Percentiles rank a stretch among this genome's conserved stretches.
phyloP scores from a whole-genome alignment of 495 filamentous ascomycete genomes.

The Aspergillus homomorphus region DNA sequence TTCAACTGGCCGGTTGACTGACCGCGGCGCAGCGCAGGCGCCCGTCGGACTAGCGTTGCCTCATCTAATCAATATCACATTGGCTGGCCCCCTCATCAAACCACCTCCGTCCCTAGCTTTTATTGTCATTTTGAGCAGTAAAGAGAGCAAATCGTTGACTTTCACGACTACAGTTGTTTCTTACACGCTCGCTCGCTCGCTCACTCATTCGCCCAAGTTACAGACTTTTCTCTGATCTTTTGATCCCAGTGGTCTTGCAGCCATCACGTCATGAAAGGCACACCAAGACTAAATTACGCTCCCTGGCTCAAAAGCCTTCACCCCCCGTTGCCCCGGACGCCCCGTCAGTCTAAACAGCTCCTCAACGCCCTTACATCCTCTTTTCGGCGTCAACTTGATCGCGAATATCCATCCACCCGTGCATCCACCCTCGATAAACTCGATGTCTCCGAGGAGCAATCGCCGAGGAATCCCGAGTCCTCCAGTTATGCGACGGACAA shows the following conservation, averaged over 20 bases:
- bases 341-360: slow-evolving; percentile 63
- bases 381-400: slow-evolving; percentile 72
- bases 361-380: slow-evolving; percentile 68
- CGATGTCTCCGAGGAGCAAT: slow-evolving; percentile 7
- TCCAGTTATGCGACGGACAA: slow-evolving; percentile 44
- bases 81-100: too few species aligned
- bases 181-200: neutral
- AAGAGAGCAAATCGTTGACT: too few species aligned
- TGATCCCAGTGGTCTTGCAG: neutral
- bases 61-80: too few species aligned
- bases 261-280: slow-evolving; percentile 42
- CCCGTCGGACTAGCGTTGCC: too few species aligned
- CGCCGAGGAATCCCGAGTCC: slow-evolving; percentile 24
- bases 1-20: too few species aligned
- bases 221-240: neutral
- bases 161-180: too few species aligned
- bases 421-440: slow-evolving; percentile 24
- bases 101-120: too few species aligned
- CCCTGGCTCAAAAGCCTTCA: slow-evolving; percentile 59
- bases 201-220: too few species aligned
- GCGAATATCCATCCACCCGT: slow-evolving; percentile 52
- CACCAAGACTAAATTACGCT: slow-evolving; percentile 39
- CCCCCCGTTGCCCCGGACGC: slow-evolving; percentile 63
- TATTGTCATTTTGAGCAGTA: too few species aligned
- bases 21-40: too few species aligned